phyloP scores from a whole-genome alignment of 179 eudicot species.

The Corrigiola litoralis region DNA sequence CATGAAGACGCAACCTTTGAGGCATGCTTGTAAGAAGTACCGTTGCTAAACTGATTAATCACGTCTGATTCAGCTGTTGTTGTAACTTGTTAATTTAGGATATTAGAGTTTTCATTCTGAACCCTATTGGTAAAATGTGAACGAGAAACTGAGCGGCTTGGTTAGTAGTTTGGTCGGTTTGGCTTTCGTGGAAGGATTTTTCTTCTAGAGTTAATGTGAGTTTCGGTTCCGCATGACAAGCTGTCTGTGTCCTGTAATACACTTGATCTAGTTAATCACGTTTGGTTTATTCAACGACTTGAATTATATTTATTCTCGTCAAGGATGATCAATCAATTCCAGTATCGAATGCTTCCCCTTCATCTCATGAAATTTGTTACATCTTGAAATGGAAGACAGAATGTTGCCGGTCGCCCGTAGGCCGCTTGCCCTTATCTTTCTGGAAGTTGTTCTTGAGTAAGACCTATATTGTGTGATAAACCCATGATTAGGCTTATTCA shows the following conservation, averaged over 20 bases:
- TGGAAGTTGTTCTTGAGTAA: too few species aligned
- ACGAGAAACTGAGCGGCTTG: not conserved
- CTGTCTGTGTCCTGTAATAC: not conserved
- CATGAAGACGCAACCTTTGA: constrained; percentile 37
- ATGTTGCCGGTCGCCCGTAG: too few species aligned
- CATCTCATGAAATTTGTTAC: too few species aligned
- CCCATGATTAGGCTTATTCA: too few species aligned
- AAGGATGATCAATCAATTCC: too few species aligned
- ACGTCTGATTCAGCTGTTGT: not conserved
- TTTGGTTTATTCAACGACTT: not conserved
- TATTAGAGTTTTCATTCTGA: not conserved
- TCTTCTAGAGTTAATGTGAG: not conserved
- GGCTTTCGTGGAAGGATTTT: not conserved
- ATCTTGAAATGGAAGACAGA: too few species aligned
- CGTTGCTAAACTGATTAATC: not conserved
- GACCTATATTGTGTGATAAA: too few species aligned
- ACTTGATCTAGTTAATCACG: not conserved
- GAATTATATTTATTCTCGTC: not conserved
- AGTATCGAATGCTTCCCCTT: too few species aligned
- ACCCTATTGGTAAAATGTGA: not conserved
- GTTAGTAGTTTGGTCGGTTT: not conserved
- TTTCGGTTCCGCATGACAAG: not conserved
- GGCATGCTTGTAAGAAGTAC: constrained; percentile 15
- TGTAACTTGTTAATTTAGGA: constrained; percentile 13
- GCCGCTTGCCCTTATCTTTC: too few species aligned